Evolutionary conservation across 176 grass and related monocot species (phyloP), one percentile per base, ranked within the genome.

Genomic region (Oryza glumipatula): DNA sequence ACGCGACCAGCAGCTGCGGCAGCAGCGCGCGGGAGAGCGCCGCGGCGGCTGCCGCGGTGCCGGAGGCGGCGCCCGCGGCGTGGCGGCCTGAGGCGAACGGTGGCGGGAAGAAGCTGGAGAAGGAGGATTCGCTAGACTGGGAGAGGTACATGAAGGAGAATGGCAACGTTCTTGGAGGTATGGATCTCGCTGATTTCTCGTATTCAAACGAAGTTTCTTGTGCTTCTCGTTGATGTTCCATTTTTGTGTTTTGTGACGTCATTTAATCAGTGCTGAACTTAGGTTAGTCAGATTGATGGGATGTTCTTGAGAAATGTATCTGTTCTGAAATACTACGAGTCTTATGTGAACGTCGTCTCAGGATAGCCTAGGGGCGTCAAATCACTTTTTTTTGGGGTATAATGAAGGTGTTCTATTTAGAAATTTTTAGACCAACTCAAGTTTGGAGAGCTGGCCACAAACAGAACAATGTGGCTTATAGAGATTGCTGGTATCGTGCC

Each of bases 71-170:
- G 23, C 72, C 71, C 0, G 51, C 76, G 60, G 47, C 72, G 30
- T 81, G 93, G 76, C 81, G 51, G 3, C 86, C 79, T 67, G 88
- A 92, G 71, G 81, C 72, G 21, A 89, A 94, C 83, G 83, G 64
- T 7, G 73, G 46, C 24, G 73, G 86, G 73, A 87, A 83, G 83
- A 93, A 92, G 66, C 92, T 99, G 81, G 88, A 83, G 56, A 99
- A 94, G 70, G 96, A 92, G 35, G 78, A 83, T 32, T 99, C 96
- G 19, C 68, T 96, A 56, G 93, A 99, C 83, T 96, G 96, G 96
- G 91, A 90, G 22, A 91, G 86, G 84, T 87, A 84, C 70, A 89
- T 96, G 61, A 91, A 87, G 70, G 80, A 96, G 44, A 91, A 92
- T 66, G 21, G 83, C 60, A 85, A 56, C 76, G 43, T 91, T 56